Evolutionary conservation across 2,329 filamentous ascomycete genomes (phyloP), one percentile per base, ranked within the genome.

Genomic region (Apiospora aurea): DNA sequence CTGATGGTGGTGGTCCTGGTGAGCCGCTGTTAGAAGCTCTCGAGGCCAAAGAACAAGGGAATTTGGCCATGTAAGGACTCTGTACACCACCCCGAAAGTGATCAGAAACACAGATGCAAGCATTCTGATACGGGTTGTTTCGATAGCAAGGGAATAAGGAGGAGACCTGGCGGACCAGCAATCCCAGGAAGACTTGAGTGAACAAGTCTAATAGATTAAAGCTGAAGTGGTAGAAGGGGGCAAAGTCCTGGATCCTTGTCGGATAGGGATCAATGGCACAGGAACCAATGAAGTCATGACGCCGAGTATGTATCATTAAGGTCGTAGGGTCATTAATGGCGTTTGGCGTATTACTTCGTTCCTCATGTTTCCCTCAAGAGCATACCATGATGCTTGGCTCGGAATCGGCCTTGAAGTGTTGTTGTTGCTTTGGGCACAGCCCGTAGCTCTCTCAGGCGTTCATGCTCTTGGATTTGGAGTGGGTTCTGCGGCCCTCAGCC

Each of bases 391-490:
- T n/a, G 34, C 57, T 72, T 41, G 46, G 43, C 61, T 16, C 46
- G 26, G 64, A 61, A 24, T n/a, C 29, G 38, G 44, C 26, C 10
- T 49, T 47, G 41, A 18, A 47, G 46, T 26, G 53, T 41, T 34
- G 13, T 29, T 64, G 57, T 64, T 16, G 57, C 57, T 64, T 41
- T 41, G 57, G 57, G 57, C 57, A 41, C 57, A 64, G 57, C 57
- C 57, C 57, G 6, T 21, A 41, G 34, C 18, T 38, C 57, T 38
- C 75, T 85, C 79, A 89, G 75, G 85, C 76, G 76, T 86, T 85
- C 82, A 86, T 88, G 79, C 88, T 90, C 85, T 90, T 90, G 74
- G 87, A 88, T 64, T 88, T 83, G 72, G 87, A 87, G 76, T 90
- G 87, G 69, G 86, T 84, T 73, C 87, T 81, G 69, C 85, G 83